Evolutionary conservation across 129 eudicot species (phyloP), one percentile per base, ranked within the genome.

Genomic region (Deinandra increscens): DNA sequence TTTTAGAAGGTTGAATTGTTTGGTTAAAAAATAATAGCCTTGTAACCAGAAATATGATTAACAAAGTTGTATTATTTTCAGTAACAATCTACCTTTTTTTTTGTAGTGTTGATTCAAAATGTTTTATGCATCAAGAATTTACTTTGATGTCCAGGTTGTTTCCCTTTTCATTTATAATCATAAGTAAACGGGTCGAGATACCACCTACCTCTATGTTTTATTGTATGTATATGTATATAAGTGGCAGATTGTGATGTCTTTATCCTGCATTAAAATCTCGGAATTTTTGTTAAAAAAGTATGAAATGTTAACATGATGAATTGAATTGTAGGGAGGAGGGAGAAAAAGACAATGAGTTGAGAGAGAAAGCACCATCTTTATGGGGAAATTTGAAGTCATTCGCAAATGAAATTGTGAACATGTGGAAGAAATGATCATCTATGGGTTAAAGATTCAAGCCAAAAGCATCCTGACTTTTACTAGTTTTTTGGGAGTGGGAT

Each of bases 381-480:
- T 85, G 90, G 90, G 80, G 80, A 9, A 79, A 69, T 59, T 65
- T 85, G 58, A 85, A 78, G 73, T 78, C 73, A 15, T 7, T 73
- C 56, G 86, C 86, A 46, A 64, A 54, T 67, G 80, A 34, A 12
- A 31, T 85, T 50, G 12, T 85, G 9, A 85, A 56, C 78, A 68
- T 72, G 4, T 81, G 86, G 90, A 79, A 60, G 72, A 81, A 73
- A 65, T 68, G 6, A 60, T 76, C 14, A 36, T 54, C 42, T 10
- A 15, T 37, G 8, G n/a, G 51, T 42, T 67, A 14, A 45, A 45
- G 62, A 45, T 45, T 67, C 67, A 75, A 68, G 69, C 19, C 63
- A 56, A 58, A 45, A n/a, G 73, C 73, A 53, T 9, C 34, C 20
- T 11, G 0, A 20, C 6, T 34, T 53, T 19, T 53, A 20, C 34